Percentiles rank a stretch among this genome's conserved stretches.
Evolutionary conservation across 352 stramenopile genomes (phyloP).

Genomic region (Phytophthora uliginosa): DNA sequence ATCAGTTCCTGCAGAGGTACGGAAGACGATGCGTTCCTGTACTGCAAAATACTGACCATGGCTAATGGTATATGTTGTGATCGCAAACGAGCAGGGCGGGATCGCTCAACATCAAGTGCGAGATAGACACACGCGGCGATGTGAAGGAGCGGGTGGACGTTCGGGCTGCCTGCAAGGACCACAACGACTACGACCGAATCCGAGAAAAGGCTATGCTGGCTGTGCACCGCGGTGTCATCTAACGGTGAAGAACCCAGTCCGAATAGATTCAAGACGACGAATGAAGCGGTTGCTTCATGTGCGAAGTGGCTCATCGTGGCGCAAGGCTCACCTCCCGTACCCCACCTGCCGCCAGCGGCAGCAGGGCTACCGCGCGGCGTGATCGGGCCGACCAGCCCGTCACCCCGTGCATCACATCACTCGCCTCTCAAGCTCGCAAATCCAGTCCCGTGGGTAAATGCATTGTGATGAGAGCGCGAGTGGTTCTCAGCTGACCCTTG

Average conservation of each 20-base stretch:
- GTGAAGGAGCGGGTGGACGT: conserved; percentile 20
- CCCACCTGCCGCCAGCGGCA: neutral
- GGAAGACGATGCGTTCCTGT: neutral
- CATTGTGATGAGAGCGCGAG: conserved; percentile 1
- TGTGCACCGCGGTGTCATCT: conserved; percentile 4
- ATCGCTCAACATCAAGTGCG: conserved; percentile 19
- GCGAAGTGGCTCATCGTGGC: conserved; percentile 1
- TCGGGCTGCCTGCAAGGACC: conserved; percentile 22
- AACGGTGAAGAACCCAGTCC: neutral
- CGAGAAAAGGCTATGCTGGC: conserved; percentile 15
- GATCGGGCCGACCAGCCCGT: neutral
- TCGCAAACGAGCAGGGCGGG: conserved; percentile 16
- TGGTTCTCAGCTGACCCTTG: conserved; percentile 25
- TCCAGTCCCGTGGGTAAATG: conserved; percentile 2
- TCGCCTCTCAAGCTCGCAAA: neutral
- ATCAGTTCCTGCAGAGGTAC: conserved; percentile 66
- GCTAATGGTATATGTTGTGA: neutral
- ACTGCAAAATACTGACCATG: neutral
- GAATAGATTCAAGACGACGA: conserved; percentile 5
- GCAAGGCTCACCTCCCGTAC: conserved; percentile 18
- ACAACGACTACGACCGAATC: conserved; percentile 17
- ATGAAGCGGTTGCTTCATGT: conserved; percentile 1
- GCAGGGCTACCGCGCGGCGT: conserved; percentile 4
- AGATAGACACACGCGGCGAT: conserved; percentile 6
- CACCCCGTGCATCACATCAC: conserved; percentile 8